These are phyloP conservation scores for Cercospora sp. DNA, from an alignment of 2,329 filamentous ascomycete species.

Conservation along the genomic window DNA sequence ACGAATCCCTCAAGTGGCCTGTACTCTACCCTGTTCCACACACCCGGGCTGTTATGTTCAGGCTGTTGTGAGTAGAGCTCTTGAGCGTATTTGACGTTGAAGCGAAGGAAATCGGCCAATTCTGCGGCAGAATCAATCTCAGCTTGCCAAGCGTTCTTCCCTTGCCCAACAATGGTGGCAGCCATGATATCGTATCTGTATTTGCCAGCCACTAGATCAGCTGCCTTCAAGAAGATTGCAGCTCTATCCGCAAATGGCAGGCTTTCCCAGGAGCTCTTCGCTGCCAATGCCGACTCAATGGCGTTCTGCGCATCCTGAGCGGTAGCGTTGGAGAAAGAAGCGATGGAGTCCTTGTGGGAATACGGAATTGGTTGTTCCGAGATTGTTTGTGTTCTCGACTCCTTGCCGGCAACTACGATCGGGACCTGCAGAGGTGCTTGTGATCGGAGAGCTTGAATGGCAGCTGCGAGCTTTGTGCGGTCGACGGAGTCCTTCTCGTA, in stretches of 20 bases:
- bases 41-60: conserved; percentile 73
- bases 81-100: conserved; percentile 92
- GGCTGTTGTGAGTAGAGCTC: conserved; percentile 88
- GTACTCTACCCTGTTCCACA: conserved; percentile 92
- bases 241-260: conserved; percentile 88
- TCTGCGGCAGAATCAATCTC: conserved; percentile 96
- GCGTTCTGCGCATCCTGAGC: conserved; percentile 72
- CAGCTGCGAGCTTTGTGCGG: conserved; percentile 71
- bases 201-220: conserved; percentile 84
- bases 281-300: conserved; percentile 81
- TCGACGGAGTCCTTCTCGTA: conserved; percentile 83
- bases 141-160: conserved; percentile 99
- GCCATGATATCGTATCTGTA: conserved; percentile 98
- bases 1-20: conserved; percentile 91
- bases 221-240: conserved; percentile 92
- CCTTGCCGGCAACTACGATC: conserved; percentile 75
- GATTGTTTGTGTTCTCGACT: conserved; percentile 59
- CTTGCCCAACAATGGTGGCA: conserved; percentile 91
- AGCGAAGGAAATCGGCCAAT: conserved; percentile 82
- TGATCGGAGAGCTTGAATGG: conserved; percentile 68
- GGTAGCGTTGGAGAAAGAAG: conserved; percentile 81
- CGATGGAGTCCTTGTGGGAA: conserved; percentile 72
- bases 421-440: conserved; percentile 75
- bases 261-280: conserved; percentile 81
- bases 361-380: conserved; percentile 79